A percentile compares a stretch with the other conserved stretches of the same genome.
phyloP scores from a whole-genome alignment of 805 yeast genomes.

The Tetrapisispora arboricola region DNA sequence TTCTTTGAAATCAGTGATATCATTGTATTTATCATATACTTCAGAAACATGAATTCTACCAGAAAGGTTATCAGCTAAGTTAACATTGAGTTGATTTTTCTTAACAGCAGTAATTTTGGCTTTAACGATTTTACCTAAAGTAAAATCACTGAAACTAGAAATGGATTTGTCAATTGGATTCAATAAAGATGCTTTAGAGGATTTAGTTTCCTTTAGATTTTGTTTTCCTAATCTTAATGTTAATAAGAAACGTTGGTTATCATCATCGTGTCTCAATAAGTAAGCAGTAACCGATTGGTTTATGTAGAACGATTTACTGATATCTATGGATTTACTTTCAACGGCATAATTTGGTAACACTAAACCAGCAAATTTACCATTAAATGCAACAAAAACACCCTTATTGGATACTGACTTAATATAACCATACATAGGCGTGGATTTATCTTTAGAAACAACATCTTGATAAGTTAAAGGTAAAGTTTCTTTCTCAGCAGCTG shows the following conservation, averaged over 20 bases:
- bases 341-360: conserved; percentile 66
- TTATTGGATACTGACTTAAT: conserved; percentile 65
- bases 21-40: conserved; percentile 42
- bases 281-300: conserved; percentile 65
- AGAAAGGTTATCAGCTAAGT: conserved; percentile 63
- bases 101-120: conserved; percentile 55
- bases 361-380: conserved; percentile 71
- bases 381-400: conserved; percentile 80
- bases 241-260: conserved; percentile 59
- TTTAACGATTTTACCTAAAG: conserved; percentile 50
- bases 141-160: conserved; percentile 39
- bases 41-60: conserved; percentile 76
- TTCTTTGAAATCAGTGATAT: conserved; percentile 44
- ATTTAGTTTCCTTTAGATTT: conserved; percentile 7
- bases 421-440: conserved; percentile 53
- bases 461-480: conserved; percentile 57
- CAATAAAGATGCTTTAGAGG: conserved; percentile 18
- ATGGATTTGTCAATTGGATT: conserved; percentile 55
- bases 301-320: conserved; percentile 43
- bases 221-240: conserved; percentile 38
- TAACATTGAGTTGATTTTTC: conserved; percentile 63
- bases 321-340: conserved; percentile 42
- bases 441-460: conserved; percentile 34
- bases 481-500: conserved; percentile 42
- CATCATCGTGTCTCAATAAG: conserved; percentile 59